phyloP scores from a whole-genome alignment of 208 protist species.

The Kentomonas sorsogonicus region DNA sequence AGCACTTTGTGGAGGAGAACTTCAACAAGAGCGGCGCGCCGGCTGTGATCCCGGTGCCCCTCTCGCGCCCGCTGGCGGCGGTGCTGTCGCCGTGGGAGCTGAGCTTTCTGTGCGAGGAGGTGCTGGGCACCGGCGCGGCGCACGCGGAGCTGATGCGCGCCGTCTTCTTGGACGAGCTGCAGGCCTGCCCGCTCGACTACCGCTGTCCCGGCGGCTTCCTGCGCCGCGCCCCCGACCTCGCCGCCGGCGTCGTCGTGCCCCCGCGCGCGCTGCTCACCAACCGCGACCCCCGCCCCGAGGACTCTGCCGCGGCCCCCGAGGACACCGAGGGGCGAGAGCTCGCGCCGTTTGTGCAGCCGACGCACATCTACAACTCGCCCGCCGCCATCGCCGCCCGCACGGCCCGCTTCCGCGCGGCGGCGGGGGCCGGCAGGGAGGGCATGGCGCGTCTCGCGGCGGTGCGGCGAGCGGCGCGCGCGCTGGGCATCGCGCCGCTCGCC shows the following conservation, averaged over 20 bases:
- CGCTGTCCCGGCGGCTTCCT: slow-evolving; percentile 31
- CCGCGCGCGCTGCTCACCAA: too few species aligned
- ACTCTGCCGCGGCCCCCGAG: too few species aligned
- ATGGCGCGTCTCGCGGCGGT: slow-evolving; percentile 35
- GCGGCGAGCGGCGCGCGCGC: slow-evolving; percentile 29
- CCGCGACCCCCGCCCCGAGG: too few species aligned
- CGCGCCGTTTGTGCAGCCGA: slow-evolving; percentile 7
- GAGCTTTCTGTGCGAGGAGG: slow-evolving; percentile 51
- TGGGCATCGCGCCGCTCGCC: slow-evolving; percentile 49
- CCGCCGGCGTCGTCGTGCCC: too few species aligned
- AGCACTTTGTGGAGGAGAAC: slow-evolving; percentile 26
- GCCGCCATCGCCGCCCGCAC: slow-evolving; percentile 24
- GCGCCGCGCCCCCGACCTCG: too few species aligned
- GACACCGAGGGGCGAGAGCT: too few species aligned
- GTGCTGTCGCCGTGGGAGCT: slow-evolving; percentile 54
- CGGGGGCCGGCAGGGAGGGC: too few species aligned
- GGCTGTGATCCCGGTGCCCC: slow-evolving; percentile 34
- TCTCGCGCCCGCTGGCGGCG: slow-evolving; percentile 40
- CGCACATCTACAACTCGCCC: slow-evolving; percentile 21
- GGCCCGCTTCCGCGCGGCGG: too few species aligned
- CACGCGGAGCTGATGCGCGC: slow-evolving; percentile 22
- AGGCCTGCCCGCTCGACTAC: slow-evolving; percentile 53
- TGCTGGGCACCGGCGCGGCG: slow-evolving; percentile 51
- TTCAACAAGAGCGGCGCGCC: slow-evolving; percentile 17
- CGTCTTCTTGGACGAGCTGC: slow-evolving; percentile 16